Percentiles rank a stretch among this genome's conserved stretches.
Conservation (phyloP, 768 basidiomycete genomes). For the Calocybe cyanea region DNA sequence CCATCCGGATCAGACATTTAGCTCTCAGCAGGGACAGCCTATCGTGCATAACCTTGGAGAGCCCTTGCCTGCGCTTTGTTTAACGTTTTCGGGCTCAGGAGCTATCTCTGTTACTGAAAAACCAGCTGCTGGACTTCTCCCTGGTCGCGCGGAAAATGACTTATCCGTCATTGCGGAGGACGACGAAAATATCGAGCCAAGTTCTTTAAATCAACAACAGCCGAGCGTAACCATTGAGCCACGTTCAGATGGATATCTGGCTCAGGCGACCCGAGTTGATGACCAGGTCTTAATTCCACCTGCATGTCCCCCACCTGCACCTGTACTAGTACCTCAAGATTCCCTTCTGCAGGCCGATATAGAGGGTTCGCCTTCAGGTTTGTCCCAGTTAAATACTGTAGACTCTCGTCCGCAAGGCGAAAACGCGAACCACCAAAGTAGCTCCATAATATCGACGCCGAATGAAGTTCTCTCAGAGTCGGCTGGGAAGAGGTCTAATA, state of each 20-base stretch:
- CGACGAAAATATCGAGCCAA: conserved; percentile 54
- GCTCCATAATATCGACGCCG: too few relatives aligned
- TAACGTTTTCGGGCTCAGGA: too few relatives aligned
- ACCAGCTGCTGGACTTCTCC: background rate
- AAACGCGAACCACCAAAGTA: background rate
- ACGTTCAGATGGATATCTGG: too few relatives aligned
- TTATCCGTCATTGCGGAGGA: conserved; percentile 72
- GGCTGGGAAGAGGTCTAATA: background rate
- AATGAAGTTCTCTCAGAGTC: background rate
- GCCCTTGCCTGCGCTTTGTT: too few relatives aligned
- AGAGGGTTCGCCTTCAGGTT: conserved; percentile 30
- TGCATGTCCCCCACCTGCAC: background rate
- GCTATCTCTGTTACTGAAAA: too few relatives aligned
- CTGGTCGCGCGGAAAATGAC: conserved; percentile 31
- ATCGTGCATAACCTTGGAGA: too few relatives aligned
- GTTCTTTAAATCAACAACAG: conserved; percentile 9
- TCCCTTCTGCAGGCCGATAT: conserved; percentile 7
- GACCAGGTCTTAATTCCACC: background rate
- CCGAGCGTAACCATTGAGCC: too few relatives aligned
- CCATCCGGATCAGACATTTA: too few relatives aligned
- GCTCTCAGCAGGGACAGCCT: too few relatives aligned
- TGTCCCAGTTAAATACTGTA: conserved; percentile 35
- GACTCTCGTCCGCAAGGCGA: conserved; percentile 26
- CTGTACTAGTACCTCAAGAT: conserved; percentile 3
- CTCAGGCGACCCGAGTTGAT: too few relatives aligned